Percentiles rank a stretch among this genome's conserved stretches.
Evolutionary conservation across 148 eudicot species (phyloP).

Genomic region (Chenopodium formosanum): DNA sequence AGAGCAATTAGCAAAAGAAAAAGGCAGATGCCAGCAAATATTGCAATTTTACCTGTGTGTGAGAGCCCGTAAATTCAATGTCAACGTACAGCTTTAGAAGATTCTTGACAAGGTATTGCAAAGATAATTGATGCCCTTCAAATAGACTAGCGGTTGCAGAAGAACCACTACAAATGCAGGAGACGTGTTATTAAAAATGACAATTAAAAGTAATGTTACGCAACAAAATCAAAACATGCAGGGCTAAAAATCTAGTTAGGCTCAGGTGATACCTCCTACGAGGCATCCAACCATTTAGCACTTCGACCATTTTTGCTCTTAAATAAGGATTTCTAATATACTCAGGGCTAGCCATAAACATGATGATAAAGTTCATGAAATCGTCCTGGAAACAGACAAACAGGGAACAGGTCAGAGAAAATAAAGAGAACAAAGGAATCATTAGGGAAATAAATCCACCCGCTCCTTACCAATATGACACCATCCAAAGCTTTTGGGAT

Average conservation of each 20-base stretch:
- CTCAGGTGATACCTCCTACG: slow-evolving; percentile 55
- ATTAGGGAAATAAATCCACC: slow-evolving; percentile 5
- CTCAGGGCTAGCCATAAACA: slow-evolving; percentile 96
- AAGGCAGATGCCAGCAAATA: not conserved
- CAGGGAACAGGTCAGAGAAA: not conserved
- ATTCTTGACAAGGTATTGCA: slow-evolving; percentile 84
- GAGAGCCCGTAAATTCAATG: slow-evolving; percentile 98
- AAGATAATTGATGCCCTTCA: slow-evolving; percentile 89
- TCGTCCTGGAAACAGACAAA: slow-evolving; percentile 63
- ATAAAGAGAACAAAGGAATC: not conserved
- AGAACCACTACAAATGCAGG: slow-evolving; percentile 62
- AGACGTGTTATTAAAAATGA: slow-evolving; percentile 11
- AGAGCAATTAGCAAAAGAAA: not conserved
- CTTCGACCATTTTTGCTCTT: slow-evolving; percentile 99
- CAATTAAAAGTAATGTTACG: not conserved
- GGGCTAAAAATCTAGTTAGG: not conserved
- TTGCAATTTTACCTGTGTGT: slow-evolving; percentile 68
- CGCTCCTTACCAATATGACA: slow-evolving; percentile 55
- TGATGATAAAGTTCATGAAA: slow-evolving; percentile 95
- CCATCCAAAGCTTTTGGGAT: slow-evolving; percentile 97
- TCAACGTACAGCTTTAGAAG: slow-evolving; percentile 95
- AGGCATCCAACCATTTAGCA: slow-evolving; percentile 98
- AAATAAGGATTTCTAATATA: slow-evolving; percentile 89
- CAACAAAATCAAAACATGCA: not conserved
- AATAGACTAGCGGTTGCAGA: slow-evolving; percentile 71